These are phyloP conservation scores for Clonostachys sp. DNA, from an alignment of 2,329 filamentous ascomycete species.

Conservation along the genomic window DNA sequence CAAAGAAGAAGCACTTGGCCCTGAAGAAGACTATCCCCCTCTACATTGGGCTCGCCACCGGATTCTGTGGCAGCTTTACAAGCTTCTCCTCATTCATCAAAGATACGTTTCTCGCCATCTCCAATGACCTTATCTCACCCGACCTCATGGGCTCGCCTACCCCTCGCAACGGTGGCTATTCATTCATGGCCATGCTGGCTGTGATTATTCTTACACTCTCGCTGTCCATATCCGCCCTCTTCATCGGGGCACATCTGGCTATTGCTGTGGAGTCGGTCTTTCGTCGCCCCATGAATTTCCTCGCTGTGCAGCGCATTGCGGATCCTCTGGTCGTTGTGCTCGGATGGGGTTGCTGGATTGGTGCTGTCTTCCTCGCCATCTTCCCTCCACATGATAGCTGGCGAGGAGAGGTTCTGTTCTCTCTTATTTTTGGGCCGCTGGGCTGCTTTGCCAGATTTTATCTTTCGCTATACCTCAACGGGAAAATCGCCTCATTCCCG, in stretches of 20 bases:
- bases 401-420: conserved; percentile 72
- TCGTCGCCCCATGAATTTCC: conserved; percentile 57
- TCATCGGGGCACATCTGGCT: conserved; percentile 72
- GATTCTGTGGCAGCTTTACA: conserved; percentile 86
- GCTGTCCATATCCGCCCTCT: conserved; percentile 65
- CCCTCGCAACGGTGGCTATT: conserved; percentile 67
- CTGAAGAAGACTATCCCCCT: conserved; percentile 83
- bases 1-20: conserved; percentile 53
- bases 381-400: conserved; percentile 70
- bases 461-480: conserved; percentile 66
- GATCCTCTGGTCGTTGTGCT: conserved; percentile 62
- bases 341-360: conserved; percentile 73
- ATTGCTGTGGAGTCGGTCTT: conserved; percentile 46
- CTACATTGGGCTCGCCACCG: conserved; percentile 81
- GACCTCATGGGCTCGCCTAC: conserved; percentile 27
- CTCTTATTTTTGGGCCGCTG: conserved; percentile 76
- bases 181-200: conserved; percentile 75
- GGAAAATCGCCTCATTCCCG: conserved; percentile 63
- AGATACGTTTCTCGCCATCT: conserved; percentile 73
- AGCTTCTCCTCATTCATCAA: conserved; percentile 84
- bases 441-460: conserved; percentile 77
- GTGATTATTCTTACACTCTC: conserved; percentile 69
- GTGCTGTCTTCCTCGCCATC: conserved; percentile 65
- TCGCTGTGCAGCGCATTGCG: conserved; percentile 51
- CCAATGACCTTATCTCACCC: conserved; percentile 59